A percentile compares a stretch with the other conserved stretches of the same genome.
phyloP scores from a whole-genome alignment of 2,329 filamentous ascomycete species.

The Samsoniella hepiali region DNA sequence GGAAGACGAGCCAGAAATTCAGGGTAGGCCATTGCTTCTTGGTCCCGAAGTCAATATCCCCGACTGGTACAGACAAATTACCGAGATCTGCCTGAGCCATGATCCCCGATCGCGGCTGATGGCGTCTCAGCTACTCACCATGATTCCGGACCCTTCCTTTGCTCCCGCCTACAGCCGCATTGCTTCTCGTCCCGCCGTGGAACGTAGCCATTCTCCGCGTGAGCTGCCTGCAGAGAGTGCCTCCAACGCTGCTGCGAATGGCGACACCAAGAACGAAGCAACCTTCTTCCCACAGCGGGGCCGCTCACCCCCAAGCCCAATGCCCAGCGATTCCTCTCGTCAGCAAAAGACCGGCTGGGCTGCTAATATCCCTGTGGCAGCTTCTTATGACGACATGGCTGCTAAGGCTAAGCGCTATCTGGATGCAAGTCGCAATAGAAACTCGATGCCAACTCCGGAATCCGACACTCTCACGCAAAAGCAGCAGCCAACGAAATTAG shows the following conservation, averaged over 20 bases:
- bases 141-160: conserved; percentile 45
- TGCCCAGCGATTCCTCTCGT: conserved; percentile 17
- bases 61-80: conserved; percentile 71
- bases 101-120: conserved; percentile 70
- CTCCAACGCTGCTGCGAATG: not conserved
- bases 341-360: conserved; percentile 5
- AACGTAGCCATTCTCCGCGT: conserved; percentile 1
- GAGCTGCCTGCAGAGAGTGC: conserved; percentile 7
- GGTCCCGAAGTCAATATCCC: conserved; percentile 63
- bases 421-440: conserved; percentile 5
- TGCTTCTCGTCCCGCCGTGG: not conserved
- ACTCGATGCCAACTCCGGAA: conserved; percentile 14
- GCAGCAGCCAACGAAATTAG: not conserved
- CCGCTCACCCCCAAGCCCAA: conserved; percentile 20
- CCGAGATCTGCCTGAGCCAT: conserved; percentile 72
- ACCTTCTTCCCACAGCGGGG: conserved; percentile 17
- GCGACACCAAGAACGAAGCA: conserved; percentile 16
- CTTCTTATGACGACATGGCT: conserved; percentile 1
- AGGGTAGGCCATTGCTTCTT: conserved; percentile 65
- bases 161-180: conserved; percentile 6
- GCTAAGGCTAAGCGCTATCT: conserved; percentile 2
- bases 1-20: conserved; percentile 84
- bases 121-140: conserved; percentile 66
- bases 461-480: not conserved
- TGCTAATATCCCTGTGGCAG: not conserved